Evolutionary conservation across 768 basidiomycete genomes (phyloP).

Genomic region (Suillus subaureus): DNA sequence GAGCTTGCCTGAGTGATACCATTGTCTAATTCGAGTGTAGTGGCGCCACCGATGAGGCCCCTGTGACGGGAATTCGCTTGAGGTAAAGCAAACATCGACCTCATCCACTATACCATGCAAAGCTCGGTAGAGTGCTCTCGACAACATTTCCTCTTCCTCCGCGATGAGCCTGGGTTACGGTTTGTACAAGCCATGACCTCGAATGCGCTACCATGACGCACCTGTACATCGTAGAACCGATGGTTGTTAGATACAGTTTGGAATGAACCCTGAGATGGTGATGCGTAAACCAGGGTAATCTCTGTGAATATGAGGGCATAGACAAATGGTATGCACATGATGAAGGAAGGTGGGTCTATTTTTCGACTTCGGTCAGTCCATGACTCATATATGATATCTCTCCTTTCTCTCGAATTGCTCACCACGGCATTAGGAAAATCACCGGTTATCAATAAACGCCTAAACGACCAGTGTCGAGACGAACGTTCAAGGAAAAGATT

Average conservation of each 20-base stretch:
- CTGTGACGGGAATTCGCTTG: constrained; percentile 36
- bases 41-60: constrained; percentile 75
- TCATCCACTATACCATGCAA: constrained; percentile 60
- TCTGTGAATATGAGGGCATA: constrained; percentile 13
- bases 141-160: constrained; percentile 76
- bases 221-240: constrained; percentile 55
- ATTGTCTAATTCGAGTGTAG: constrained; percentile 79
- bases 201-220: constrained; percentile 18
- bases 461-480: constrained; percentile 23
- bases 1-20: constrained; percentile 65
- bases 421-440: neutral
- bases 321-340: constrained; percentile 8
- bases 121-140: constrained; percentile 73
- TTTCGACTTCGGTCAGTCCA: neutral
- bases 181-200: constrained; percentile 10
- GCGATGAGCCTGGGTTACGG: constrained; percentile 59
- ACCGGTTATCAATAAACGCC: constrained; percentile 6
- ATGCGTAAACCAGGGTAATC: constrained; percentile 21
- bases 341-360: neutral
- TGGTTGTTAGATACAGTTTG: constrained; percentile 13
- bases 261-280: constrained; percentile 31
- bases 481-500: constrained; percentile 27
- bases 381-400: neutral
- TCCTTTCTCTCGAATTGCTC: neutral
- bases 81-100: constrained; percentile 14